Evolutionary conservation across 331 rosid genomes (phyloP).

Genomic region (Erythrophleum ivorense): DNA sequence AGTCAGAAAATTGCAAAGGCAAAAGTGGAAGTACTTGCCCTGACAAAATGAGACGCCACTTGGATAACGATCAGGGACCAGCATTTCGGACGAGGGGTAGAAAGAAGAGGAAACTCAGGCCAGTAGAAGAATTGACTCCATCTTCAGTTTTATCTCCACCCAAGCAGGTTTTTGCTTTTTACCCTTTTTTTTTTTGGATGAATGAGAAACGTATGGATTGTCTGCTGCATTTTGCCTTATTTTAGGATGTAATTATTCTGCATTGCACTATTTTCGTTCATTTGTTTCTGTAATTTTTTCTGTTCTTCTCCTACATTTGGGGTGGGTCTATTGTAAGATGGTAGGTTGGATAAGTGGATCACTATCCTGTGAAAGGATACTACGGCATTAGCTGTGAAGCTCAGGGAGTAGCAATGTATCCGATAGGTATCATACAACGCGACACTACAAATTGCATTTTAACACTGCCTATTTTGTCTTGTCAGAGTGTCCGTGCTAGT

Average conservation of each 20-base stretch:
- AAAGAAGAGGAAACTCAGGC: constrained; percentile 49
- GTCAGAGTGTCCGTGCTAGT: not conserved
- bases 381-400: not conserved
- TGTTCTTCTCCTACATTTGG: too few relatives aligned
- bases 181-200: not conserved
- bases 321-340: not conserved
- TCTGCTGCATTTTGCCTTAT: not conserved
- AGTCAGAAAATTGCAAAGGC: not conserved
- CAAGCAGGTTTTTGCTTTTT: constrained; percentile 36
- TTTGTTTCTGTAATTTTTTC: not conserved
- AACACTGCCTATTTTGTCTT: too few relatives aligned
- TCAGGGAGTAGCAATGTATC: too few relatives aligned
- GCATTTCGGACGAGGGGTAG: constrained; percentile 52
- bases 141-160: constrained; percentile 29
- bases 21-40: not conserved
- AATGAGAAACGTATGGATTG: not conserved
- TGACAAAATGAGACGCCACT: not conserved
- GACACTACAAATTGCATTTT: too few relatives aligned
- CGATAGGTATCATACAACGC: too few relatives aligned
- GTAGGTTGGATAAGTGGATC: not conserved
- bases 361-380: not conserved
- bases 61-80: constrained; percentile 46
- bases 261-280: too few relatives aligned
- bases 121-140: constrained; percentile 41
- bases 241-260: not conserved